These are phyloP conservation scores for Septoria petroselini DNA, from an alignment of 2,329 filamentous ascomycete species.

Conservation along the genomic window DNA sequence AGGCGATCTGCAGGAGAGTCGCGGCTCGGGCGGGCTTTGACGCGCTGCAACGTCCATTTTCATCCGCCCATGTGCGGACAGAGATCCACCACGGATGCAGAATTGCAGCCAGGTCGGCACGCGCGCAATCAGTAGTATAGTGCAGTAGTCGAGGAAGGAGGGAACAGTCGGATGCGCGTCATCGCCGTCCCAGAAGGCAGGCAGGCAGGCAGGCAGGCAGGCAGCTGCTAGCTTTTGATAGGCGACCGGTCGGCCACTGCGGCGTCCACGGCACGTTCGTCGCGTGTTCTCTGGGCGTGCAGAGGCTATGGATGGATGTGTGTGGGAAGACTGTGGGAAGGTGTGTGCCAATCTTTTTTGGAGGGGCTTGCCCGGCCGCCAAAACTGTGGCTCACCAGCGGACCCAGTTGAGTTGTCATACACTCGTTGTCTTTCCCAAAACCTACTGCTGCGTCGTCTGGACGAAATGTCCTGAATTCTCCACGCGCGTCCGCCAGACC, in stretches of 20 bases:
- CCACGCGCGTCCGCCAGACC: not conserved
- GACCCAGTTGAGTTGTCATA: not conserved
- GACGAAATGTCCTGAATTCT: constrained; percentile 5
- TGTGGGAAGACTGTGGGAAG: too few species aligned
- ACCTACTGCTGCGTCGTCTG: not conserved
- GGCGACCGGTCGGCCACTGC: not conserved
- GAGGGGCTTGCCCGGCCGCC: not conserved
- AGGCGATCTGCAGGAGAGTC: too few species aligned
- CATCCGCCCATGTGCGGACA: too few species aligned
- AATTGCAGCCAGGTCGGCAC: not conserved
- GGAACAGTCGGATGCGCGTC: not conserved
- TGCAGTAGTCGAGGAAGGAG: too few species aligned
- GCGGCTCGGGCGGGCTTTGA: constrained; percentile 7
- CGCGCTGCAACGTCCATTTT: not conserved
- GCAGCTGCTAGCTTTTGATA: not conserved
- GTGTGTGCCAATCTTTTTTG: too few species aligned
- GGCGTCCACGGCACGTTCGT: not conserved
- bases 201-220: too few species aligned
- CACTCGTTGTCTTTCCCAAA: not conserved
- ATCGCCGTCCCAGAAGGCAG: too few species aligned
- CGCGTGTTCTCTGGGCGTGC: not conserved
- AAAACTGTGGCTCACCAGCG: not conserved
- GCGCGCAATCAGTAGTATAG: too few species aligned
- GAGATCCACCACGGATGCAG: not conserved
- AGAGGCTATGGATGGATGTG: too few species aligned